Percentiles rank a stretch among this genome's conserved stretches.
phyloP scores from a whole-genome alignment of 2,329 filamentous ascomycete genomes.

The Didymella keratinophila region DNA sequence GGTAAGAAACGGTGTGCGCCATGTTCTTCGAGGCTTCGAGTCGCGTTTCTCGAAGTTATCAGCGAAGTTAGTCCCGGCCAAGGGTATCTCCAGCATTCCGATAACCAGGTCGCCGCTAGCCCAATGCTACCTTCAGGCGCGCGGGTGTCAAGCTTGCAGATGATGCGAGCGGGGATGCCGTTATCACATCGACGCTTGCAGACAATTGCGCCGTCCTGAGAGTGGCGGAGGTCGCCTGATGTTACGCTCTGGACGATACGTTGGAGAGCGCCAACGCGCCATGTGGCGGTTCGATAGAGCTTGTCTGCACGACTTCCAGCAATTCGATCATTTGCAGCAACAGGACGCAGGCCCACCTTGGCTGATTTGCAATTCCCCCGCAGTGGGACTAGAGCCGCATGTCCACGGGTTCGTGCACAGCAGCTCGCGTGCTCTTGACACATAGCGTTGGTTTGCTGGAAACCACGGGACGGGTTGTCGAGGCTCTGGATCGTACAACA shows the following conservation, averaged over 20 bases:
- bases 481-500: slow-evolving; percentile 1
- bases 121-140: slow-evolving; percentile 22
- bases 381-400: slow-evolving; percentile 17
- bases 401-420: slow-evolving; percentile 7
- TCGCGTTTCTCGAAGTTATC: slow-evolving; percentile 30
- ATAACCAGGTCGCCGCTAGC: slow-evolving; percentile 38
- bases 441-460: slow-evolving; percentile 10
- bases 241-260: slow-evolving; percentile 16
- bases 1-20: slow-evolving; percentile 26
- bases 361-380: slow-evolving; percentile 20
- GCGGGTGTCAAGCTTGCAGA: slow-evolving; percentile 28
- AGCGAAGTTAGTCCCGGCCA: slow-evolving; percentile 11
- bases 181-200: slow-evolving; percentile 32
- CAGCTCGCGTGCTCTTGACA: slow-evolving; percentile 15
- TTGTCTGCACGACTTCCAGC: slow-evolving; percentile 20
- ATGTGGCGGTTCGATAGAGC: slow-evolving; percentile 19
- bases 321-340: slow-evolving; percentile 1
- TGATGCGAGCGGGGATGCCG: slow-evolving; percentile 20
- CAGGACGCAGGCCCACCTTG: slow-evolving; percentile 9
- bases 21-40: slow-evolving; percentile 19
- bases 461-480: slow-evolving; percentile 1
- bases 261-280: slow-evolving; percentile 9
- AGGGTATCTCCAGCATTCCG: slow-evolving; percentile 26
- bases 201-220: slow-evolving; percentile 25
- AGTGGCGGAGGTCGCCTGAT: slow-evolving; percentile 35